Evolutionary conservation across 441 rosid species (phyloP).

Genomic region (Euphorbia schlechtendalii): DNA sequence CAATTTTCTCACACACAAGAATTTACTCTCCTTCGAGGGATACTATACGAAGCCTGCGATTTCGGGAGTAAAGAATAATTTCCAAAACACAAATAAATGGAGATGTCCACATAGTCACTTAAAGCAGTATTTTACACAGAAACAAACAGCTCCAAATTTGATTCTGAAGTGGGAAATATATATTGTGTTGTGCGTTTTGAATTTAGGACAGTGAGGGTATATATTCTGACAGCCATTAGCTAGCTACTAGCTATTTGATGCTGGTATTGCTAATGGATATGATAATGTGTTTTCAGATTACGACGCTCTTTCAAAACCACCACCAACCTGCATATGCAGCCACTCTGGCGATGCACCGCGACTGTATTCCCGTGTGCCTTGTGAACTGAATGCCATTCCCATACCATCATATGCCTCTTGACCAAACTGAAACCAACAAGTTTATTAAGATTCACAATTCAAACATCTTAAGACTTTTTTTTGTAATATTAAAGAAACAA

Average conservation of each 20-base stretch:
- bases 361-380: constrained; percentile 51
- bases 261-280: no score
- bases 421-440: constrained; percentile 45
- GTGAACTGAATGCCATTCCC: constrained; percentile 52
- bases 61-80: no score
- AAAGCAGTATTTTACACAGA: constrained; percentile 17
- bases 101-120: constrained; percentile 24
- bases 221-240: constrained; percentile 22
- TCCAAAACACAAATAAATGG: no score
- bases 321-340: constrained; percentile 84
- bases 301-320: constrained; percentile 61
- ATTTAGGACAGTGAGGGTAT: constrained; percentile 18
- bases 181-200: constrained; percentile 22
- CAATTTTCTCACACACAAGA: no score
- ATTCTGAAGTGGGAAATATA: constrained; percentile 23
- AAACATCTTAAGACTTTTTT: no score
- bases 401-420: constrained; percentile 52
- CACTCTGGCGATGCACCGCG: no score
- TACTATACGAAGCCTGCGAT: no score
- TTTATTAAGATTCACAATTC: constrained; percentile 1
- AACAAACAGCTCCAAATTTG: constrained; percentile 28
- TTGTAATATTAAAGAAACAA: no score
- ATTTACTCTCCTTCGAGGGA: no score
- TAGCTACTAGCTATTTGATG: no score
- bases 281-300: no score